Percentiles rank a stretch among this genome's conserved stretches.
phyloP scores from a whole-genome alignment of 2,329 filamentous ascomycete species.

The Apiospora sp. region DNA sequence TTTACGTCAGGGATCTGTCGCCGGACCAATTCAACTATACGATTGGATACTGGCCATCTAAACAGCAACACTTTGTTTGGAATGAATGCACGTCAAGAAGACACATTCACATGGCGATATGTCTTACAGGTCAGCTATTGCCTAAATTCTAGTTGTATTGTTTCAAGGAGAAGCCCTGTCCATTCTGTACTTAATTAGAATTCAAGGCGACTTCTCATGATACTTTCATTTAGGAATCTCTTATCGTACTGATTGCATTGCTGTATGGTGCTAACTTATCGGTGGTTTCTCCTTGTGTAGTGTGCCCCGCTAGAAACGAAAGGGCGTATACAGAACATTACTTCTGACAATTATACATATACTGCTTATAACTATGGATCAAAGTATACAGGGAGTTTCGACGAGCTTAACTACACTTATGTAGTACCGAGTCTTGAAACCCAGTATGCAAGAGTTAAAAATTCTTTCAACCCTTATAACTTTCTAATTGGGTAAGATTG shows the following conservation, averaged over 20 bases:
- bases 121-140: conserved; percentile 24
- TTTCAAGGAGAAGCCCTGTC: too few relatives aligned
- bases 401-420: background rate
- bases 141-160: too few relatives aligned
- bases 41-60: conserved; percentile 30
- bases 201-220: too few relatives aligned
- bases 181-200: too few relatives aligned
- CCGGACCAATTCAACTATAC: conserved; percentile 21
- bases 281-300: background rate
- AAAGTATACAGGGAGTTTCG: background rate
- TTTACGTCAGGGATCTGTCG: conserved; percentile 29
- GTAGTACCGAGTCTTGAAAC: background rate
- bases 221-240: too few relatives aligned
- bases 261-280: background rate
- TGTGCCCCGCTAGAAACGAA: background rate
- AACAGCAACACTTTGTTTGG: conserved; percentile 31
- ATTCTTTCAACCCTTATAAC: background rate
- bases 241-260: too few relatives aligned
- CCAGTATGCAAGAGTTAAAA: background rate
- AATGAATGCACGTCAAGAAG: conserved; percentile 26
- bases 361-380: background rate
- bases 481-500: background rate
- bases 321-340: background rate
- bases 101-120: conserved; percentile 27
- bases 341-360: background rate